Evolutionary conservation across 2,329 filamentous ascomycete species (phyloP).

Genomic region (Calonectria fujianensis): DNA sequence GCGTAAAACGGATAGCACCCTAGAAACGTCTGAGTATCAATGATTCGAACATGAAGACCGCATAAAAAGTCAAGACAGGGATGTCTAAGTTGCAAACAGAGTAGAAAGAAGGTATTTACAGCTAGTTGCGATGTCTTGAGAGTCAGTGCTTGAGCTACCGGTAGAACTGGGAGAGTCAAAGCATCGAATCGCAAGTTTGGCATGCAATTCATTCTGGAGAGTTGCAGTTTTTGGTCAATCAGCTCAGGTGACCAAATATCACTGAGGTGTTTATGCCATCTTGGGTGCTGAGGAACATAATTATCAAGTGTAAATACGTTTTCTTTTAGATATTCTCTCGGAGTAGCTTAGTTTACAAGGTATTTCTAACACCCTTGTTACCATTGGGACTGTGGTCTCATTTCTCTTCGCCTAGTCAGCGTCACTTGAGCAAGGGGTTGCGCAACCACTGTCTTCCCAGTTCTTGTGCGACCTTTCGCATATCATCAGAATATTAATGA

Average conservation of each 20-base stretch:
- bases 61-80: constrained; percentile 53
- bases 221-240: no score
- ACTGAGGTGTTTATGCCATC: no score
- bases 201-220: no score
- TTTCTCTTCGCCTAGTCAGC: not conserved
- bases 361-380: not conserved
- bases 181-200: no score
- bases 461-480: not conserved
- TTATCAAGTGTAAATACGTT: not conserved
- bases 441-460: not conserved
- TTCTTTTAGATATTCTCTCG: not conserved
- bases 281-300: not conserved
- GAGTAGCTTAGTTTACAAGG: no score
- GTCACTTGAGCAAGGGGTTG: not conserved
- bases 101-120: constrained; percentile 48
- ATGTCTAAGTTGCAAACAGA: constrained; percentile 49
- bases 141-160: no score
- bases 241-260: no score
- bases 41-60: constrained; percentile 42
- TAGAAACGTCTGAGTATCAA: not conserved
- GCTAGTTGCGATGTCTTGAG: rapidly evolving
- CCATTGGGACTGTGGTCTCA: not conserved
- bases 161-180: no score
- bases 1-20: not conserved
- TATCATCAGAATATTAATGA: not conserved